Conservation (phyloP, 2,329 filamentous ascomycete genomes). For the Phymatotrichopsis omnivora region DNA sequence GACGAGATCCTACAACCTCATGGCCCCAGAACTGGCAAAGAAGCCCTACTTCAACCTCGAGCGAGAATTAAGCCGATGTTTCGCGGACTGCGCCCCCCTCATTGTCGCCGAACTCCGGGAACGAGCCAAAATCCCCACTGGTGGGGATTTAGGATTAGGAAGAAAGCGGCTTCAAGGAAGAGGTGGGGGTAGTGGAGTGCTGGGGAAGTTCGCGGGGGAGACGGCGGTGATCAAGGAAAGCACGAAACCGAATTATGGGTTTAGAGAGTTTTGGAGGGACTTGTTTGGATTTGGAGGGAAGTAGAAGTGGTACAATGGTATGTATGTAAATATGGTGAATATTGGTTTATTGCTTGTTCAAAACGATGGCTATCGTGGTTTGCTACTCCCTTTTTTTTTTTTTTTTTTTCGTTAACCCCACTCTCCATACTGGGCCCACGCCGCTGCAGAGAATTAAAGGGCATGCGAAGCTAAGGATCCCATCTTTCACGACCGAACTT, state of each 20-base stretch:
- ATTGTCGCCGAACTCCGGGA: constrained; percentile 63
- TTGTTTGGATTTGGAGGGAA: no score
- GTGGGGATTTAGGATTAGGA: constrained; percentile 21
- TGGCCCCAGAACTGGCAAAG: constrained; percentile 84
- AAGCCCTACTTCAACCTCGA: constrained; percentile 83
- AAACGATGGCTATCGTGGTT: no score
- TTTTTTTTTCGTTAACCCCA: no score
- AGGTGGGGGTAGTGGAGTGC: constrained; percentile 42
- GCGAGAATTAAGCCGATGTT: constrained; percentile 71
- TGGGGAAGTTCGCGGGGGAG: constrained; percentile 50
- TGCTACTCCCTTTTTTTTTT: no score
- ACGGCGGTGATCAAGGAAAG: constrained; percentile 62
- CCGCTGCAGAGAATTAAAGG: no score
- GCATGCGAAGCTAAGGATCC: no score
- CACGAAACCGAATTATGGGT: constrained; percentile 65
- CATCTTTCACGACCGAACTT: no score
- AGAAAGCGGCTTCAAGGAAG: background rate
- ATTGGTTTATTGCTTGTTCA: no score
- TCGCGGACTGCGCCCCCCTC: constrained; percentile 70
- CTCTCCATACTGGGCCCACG: no score
- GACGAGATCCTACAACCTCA: constrained; percentile 83
- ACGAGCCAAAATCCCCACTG: constrained; percentile 47
- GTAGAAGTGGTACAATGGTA: no score
- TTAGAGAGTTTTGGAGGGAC: constrained; percentile 84
- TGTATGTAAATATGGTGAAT: no score